Base-by-base conservation (phyloP, 169 alveolate species). In the Babesia bigemina region DNA sequence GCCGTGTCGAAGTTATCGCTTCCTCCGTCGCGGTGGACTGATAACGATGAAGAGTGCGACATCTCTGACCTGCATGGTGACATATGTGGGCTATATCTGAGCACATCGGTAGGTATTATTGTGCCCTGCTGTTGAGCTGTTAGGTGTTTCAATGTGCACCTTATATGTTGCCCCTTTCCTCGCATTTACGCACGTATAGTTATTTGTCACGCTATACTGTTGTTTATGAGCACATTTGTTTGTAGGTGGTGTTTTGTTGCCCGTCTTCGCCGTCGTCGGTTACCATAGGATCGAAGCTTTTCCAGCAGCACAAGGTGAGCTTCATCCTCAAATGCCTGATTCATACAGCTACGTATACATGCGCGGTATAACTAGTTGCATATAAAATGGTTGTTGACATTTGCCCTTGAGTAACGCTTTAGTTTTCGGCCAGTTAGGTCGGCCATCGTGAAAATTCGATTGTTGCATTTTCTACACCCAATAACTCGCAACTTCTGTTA, bases 21-120 rank as follows among this genome's bases (percentile, higher is more conserved):
- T 21, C 66, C 52, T 11, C 10, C 33, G 24, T 16, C 52, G 0
- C 19, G 36, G 2, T 14, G 60, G 28, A 6, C 39, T 33, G 21
- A 26, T 17, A 2, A 6, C 6, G 17, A 50, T 22, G 53, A 47
- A 13, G 29, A 12, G 4, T 7, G 24, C 28, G 42, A 52, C 22
- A 22, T 36, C 3, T 26, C 55, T 0, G 76, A 28, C 8, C 24
- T 44, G 14, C 52, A 26, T 16, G 48, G 58, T 24, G 11, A 26
- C 8, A 33, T 67, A 16, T 53, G 52, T n/a, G 36, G 44, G 67
- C 53, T 52, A 6, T 44, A 26, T 29, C 17, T 67, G 53, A 67
- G 42, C 33, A 67, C 56, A 42, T 53, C 76, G 63, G 76, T 67
- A 52, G 19, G 76, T 67, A 16, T 52, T 21, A 16, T 52, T 21